Conservation (phyloP, 768 basidiomycete species). For the Kwoniella dejecticola region DNA sequence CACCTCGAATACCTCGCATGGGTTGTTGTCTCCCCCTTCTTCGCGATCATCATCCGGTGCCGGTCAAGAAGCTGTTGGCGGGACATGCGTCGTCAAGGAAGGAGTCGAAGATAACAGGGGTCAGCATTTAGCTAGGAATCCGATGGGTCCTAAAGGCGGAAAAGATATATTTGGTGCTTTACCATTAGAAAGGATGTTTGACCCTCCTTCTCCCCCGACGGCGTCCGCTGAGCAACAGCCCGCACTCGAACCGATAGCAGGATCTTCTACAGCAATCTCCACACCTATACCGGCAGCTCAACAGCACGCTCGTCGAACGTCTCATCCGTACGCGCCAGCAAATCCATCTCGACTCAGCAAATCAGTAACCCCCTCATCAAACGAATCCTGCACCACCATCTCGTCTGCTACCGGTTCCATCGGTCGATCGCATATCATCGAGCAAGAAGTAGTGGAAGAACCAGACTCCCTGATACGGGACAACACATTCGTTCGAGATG, state of each 20-base stretch:
- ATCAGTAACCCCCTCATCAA: slow-evolving; percentile 46
- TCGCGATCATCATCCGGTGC: slow-evolving; percentile 53
- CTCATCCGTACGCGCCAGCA: slow-evolving; percentile 51
- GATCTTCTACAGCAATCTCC: slow-evolving; percentile 16
- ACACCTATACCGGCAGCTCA: slow-evolving; percentile 11
- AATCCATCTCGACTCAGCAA: slow-evolving; percentile 51
- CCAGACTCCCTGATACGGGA: slow-evolving; percentile 13
- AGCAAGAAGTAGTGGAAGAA: slow-evolving; percentile 17
- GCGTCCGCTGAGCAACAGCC: slow-evolving; percentile 28
- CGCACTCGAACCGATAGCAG: slow-evolving; percentile 14
- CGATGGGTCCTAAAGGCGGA: slow-evolving; percentile 31
- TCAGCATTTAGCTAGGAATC: slow-evolving; percentile 34
- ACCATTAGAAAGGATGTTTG: slow-evolving; percentile 64
- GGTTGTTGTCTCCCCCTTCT: slow-evolving; percentile 36
- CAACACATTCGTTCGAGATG: slow-evolving; percentile 3
- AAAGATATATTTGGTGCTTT: slow-evolving; percentile 37
- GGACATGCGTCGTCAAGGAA: slow-evolving; percentile 49
- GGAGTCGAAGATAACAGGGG: slow-evolving; percentile 47
- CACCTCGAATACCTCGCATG: slow-evolving; percentile 13
- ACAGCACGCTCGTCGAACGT: slow-evolving; percentile 23
- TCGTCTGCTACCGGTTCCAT: slow-evolving; percentile 4
- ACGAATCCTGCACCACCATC: slow-evolving; percentile 20
- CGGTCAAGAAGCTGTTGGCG: slow-evolving; percentile 56
- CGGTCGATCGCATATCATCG: slow-evolving; percentile 1
- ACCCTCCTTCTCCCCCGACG: slow-evolving; percentile 80